A percentile compares a stretch with the other conserved stretches of the same genome.
Evolutionary conservation across 176 grass and related monocot species (phyloP).

Genomic region (Raddia guianensis): DNA sequence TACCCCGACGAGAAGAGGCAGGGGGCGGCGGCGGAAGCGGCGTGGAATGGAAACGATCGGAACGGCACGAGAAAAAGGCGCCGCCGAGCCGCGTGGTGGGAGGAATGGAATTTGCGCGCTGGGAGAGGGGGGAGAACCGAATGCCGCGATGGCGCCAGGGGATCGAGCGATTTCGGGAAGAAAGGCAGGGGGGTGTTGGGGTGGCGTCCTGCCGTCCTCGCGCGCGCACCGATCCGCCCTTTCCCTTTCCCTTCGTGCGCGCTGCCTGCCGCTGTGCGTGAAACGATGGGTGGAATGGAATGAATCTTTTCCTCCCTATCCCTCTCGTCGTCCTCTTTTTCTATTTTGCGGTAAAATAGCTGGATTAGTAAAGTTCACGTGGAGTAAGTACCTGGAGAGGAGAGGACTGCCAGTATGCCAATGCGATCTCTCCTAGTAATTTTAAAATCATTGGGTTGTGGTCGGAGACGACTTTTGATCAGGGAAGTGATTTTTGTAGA

Average conservation of each 20-base stretch:
- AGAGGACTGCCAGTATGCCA: too few species aligned
- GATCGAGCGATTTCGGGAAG: constrained; percentile 7
- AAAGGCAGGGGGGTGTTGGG: neutral
- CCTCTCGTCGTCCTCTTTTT: neutral
- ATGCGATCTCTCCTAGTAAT: neutral
- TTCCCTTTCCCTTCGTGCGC: neutral
- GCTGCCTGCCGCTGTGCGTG: neutral
- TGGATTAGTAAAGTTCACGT: neutral
- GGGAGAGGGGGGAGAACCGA: neutral
- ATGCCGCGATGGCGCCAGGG: constrained; percentile 32
- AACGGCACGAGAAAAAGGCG: neutral
- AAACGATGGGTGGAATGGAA: constrained; percentile 2
- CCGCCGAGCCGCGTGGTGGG: neutral
- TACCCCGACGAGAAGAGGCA: constrained; percentile 40
- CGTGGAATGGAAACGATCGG: neutral
- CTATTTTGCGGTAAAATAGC: neutral
- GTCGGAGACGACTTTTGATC: constrained; percentile 38
- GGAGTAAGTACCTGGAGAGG: neutral
- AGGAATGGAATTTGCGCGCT: constrained; percentile 18
- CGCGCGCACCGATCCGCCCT: neutral
- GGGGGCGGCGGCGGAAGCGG: neutral
- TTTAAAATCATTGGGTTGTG: constrained; percentile 16
- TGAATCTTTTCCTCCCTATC: neutral
- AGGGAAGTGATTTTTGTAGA: neutral
- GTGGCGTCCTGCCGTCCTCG: neutral